Base-by-base conservation (phyloP, 106 monocot species). In the Chionographis japonica region DNA sequence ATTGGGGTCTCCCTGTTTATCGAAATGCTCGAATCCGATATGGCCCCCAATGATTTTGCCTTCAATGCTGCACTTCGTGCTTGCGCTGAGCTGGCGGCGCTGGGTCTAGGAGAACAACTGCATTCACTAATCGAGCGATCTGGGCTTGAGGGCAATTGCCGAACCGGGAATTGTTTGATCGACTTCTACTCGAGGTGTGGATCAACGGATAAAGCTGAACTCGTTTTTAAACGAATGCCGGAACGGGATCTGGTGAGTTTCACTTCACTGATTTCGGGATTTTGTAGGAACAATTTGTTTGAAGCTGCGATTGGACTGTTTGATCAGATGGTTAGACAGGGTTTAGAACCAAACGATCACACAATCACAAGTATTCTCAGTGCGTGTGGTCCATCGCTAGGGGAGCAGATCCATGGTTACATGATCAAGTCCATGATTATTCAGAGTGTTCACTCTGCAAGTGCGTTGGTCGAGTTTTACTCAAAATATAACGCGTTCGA, bases 371-470 rank as follows among this genome's bases (percentile, higher is more conserved):
- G 81, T 62, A 61, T 93, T 52, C 66, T 93, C 8, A 61, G 60
- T 6, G 89, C 81, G 19, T 86, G 89, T 37, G 56, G 66, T 13
- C 60, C 10, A n/a, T 56, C 11, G 6, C 64, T 93, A 37, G 92
- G 92, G 18, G 66, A 93, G 65, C 88, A 93, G 66, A 81, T 93
- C 14, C 89, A 93, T 83, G 76, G 73, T 38, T 93, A 78, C 65
- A 84, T 93, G 92, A 75, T 93, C 35, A 89, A 92, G 58, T 65
- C 62, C 38, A 77, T 42, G 62, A 68, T 67, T n/a, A 35, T 15
- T 66, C 56, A 54, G 13, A 74, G 72, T 62, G 70, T 86, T 56
- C 81, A 77, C 54, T 71, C 86, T 49, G 71, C 58, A 6, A 79
- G 67, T 49, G 68, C 89, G 61, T 74, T 89, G 60, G 76, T 93